Evolutionary conservation across 1,139 yeast species (phyloP).

Genomic region (Kurtzmaniella quercitrusa): DNA sequence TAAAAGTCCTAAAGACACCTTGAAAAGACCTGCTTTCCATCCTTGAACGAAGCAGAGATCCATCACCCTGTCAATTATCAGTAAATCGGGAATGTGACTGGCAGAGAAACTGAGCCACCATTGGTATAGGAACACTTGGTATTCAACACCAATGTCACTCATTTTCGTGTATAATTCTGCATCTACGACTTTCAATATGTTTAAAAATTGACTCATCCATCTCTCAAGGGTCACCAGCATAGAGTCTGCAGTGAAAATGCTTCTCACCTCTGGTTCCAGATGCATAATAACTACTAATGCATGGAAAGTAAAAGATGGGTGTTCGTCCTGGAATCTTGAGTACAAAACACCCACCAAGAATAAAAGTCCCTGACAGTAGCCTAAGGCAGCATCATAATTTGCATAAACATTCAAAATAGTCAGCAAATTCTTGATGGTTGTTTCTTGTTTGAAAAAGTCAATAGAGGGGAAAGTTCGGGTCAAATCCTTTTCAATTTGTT

Average conservation of each 20-base stretch:
- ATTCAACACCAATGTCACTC: slow-evolving; percentile 32
- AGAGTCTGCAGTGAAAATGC: slow-evolving; percentile 50
- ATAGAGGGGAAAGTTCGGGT: slow-evolving; percentile 61
- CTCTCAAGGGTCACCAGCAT: slow-evolving; percentile 54
- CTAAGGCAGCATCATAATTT: slow-evolving; percentile 64
- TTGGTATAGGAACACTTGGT: slow-evolving; percentile 48
- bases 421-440: slow-evolving; percentile 43
- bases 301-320: slow-evolving; percentile 46
- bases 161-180: slow-evolving; percentile 46
- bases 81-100: slow-evolving; percentile 54
- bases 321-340: slow-evolving; percentile 45
- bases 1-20: slow-evolving; percentile 55
- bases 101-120: slow-evolving; percentile 69
- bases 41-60: slow-evolving; percentile 60
- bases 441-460: slow-evolving; percentile 37
- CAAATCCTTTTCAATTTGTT: slow-evolving; percentile 60
- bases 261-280: slow-evolving; percentile 51
- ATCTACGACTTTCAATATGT: slow-evolving; percentile 37
- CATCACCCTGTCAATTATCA: slow-evolving; percentile 48
- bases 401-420: slow-evolving; percentile 62
- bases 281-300: slow-evolving; percentile 60
- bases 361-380: slow-evolving; percentile 69
- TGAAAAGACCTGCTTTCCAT: slow-evolving; percentile 58
- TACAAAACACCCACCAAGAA: slow-evolving; percentile 62
- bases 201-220: slow-evolving; percentile 52